A percentile compares a stretch with the other conserved stretches of the same genome.
These are phyloP conservation scores for Trichoderma breve DNA, from an alignment of 2,329 filamentous ascomycete genomes.

Conservation along the genomic window DNA sequence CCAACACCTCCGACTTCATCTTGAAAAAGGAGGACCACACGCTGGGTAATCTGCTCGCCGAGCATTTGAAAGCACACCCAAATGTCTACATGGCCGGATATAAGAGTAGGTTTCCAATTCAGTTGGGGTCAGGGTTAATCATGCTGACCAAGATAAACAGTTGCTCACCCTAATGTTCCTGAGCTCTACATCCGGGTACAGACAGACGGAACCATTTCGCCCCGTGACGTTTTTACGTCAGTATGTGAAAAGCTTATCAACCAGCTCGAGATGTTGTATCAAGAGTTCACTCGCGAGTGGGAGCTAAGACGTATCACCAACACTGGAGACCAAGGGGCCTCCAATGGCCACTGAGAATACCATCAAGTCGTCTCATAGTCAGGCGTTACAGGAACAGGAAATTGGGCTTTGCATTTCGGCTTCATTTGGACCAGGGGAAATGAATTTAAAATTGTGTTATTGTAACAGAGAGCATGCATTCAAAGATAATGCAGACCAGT, in stretches of 20 bases:
- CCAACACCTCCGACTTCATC: constrained; percentile 91
- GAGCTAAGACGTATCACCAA: constrained; percentile 83
- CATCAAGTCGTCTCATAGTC: constrained; percentile 15
- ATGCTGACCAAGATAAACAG: constrained; percentile 30
- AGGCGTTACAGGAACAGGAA: constrained; percentile 27
- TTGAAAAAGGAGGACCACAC: constrained; percentile 98
- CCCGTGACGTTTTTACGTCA: constrained; percentile 82
- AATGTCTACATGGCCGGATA: constrained; percentile 91
- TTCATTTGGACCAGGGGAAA: constrained; percentile 4
- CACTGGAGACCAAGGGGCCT: constrained; percentile 56
- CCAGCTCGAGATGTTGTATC: constrained; percentile 74
- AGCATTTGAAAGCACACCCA: constrained; percentile 78
- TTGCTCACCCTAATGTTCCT: constrained; percentile 60
- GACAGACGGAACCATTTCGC: constrained; percentile 83
- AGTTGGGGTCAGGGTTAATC: constrained; percentile 33
- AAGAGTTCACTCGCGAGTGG: constrained; percentile 90
- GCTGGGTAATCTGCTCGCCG: constrained; percentile 82
- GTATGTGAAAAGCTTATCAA: constrained; percentile 80
- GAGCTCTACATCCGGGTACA: constrained; percentile 75
- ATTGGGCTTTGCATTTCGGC: constrained; percentile 19
- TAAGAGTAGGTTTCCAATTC: constrained; percentile 59
- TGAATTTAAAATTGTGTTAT: background rate
- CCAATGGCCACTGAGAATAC: constrained; percentile 32
- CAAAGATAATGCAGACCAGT: background rate
- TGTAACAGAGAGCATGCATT: background rate